Evolutionary conservation across 352 stramenopile genomes (phyloP), one percentile per base, ranked within the genome.

Genomic region (Globisporangium splendens): DNA sequence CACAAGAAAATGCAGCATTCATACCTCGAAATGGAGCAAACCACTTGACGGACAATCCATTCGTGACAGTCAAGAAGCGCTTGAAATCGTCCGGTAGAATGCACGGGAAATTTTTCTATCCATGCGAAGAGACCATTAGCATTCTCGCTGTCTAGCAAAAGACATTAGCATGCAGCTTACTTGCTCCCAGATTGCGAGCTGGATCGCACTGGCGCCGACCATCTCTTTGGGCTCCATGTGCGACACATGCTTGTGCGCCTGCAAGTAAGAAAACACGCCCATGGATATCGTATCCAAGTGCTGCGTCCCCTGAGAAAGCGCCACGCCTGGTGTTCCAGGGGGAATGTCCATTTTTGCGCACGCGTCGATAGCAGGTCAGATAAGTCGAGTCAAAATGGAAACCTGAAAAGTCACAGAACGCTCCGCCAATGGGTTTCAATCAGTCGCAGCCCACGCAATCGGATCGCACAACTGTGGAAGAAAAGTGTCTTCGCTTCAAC

Each of bases 41-140:
- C 83, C 83, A 93, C 59, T 89, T 90, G 50, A 89, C 63, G 0
- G 75, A 82, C 18, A 93, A 46, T 8, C 83, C 83, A 48, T 93
- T 93, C 21, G 75, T 70, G 60, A 85, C 70, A 8, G 59, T 75
- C 46, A 85, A 88, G 57, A 91, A 93, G 21, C 69, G 77, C 60
- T 75, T 83, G 54, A 93, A 64, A 58, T 91, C 80, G 8, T 83
- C 66, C 20, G 83, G 83, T 35, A 93, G 63, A 8, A 66, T 24
- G 48, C 66, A 72, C 0, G 81, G 77, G 15, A 70, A 69, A 48
- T 93, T 79, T 65, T 88, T 87, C 69, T 90, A 42, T 35, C 35
- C 6, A 22, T 22, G 43, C 10, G 43, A 48, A 35, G 20, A 48
- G 7, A 8, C 43, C 12, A 8, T 35, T 11, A 35, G 20, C 10